Base-by-base conservation (phyloP, 202 grass and related monocot species). In the Dendrocalamus latiflorus region DNA sequence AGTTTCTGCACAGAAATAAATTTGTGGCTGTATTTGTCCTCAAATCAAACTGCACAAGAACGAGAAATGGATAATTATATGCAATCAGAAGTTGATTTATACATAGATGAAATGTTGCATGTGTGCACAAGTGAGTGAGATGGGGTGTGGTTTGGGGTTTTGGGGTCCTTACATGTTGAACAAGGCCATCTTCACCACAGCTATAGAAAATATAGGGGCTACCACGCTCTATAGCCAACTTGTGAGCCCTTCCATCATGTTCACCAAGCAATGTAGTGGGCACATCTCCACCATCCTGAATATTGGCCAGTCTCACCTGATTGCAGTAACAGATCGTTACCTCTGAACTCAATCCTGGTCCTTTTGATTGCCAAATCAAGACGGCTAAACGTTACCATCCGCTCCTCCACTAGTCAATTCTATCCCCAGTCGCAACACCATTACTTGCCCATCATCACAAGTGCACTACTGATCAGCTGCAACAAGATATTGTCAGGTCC, bases 171-270 rank as follows among this genome's bases (percentile, higher is more conserved):
- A 94, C 95, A 78, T 93, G 95, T 65, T 93, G 92, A 86, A 98
- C 91, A 70, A 90, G 75, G 70, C 93, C 95, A 80, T 98, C 95
- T 88, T 98, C 95, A 37, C 95, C 92, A 39, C 95, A 95, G 76
- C 92, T 95, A 80, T 98, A 98, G 75, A 98, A 93, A 73, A 95
- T 93, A 66, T 93, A 87, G 76, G 95, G 87, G 60, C 90, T 95
- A 47, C 91, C 89, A 76, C 89, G 87, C 68, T 98, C 92, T 75
- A 98, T 75, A 68, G 85, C 91, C 62, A 98, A 72, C 78, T 90
- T 98, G 82, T 98, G 95, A 86, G 89, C 90, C 80, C 85, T 86
- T 68, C 91, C 82, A 26, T 55, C 80, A 85, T 98, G 95, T 20
- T 75, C 72, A 48, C 89, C 89, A 60, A 98, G 89, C 82, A 91